These are phyloP conservation scores for Erysimum cheiri DNA, from an alignment of 441 rosid species.

Conservation along the genomic window DNA sequence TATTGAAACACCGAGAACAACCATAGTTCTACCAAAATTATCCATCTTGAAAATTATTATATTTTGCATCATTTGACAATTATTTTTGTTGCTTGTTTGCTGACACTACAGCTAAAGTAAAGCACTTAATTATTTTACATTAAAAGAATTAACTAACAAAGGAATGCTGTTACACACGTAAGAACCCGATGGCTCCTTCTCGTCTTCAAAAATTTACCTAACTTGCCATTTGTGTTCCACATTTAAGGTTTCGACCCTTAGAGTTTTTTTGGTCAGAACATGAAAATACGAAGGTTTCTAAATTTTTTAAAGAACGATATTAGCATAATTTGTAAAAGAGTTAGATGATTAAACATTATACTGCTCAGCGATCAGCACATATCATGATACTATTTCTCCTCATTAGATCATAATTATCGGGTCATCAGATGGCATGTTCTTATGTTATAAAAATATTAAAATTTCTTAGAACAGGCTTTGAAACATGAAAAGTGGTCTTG, in stretches of 20 bases:
- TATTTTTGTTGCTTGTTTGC: conserved; percentile 10
- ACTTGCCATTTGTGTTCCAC: conserved; percentile 10
- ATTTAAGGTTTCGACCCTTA: conserved; percentile 1
- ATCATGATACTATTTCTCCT: not conserved
- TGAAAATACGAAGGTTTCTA: not conserved
- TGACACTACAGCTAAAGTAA: conserved; percentile 16
- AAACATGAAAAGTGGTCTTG: too few relatives aligned
- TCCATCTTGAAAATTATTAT: not conserved
- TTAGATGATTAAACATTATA: not conserved
- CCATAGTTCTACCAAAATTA: not conserved
- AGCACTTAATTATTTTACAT: not conserved
- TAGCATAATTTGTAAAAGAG: not conserved
- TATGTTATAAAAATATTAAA: too few relatives aligned
- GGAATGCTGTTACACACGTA: conserved; percentile 27
- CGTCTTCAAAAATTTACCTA: conserved; percentile 20
- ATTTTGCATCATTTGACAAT: conserved; percentile 8
- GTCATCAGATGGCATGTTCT: too few relatives aligned
- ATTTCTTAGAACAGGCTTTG: too few relatives aligned
- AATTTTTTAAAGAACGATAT: not conserved
- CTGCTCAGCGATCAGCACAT: not conserved
- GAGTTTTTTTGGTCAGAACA: not conserved
- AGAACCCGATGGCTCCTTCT: conserved; percentile 23
- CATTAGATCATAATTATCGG: too few relatives aligned
- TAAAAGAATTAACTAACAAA: conserved; percentile 5
- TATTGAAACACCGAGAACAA: not conserved